These are phyloP conservation scores for Oryza meyeriana DNA, from an alignment of 176 grass and related monocot species.

Conservation along the genomic window DNA sequence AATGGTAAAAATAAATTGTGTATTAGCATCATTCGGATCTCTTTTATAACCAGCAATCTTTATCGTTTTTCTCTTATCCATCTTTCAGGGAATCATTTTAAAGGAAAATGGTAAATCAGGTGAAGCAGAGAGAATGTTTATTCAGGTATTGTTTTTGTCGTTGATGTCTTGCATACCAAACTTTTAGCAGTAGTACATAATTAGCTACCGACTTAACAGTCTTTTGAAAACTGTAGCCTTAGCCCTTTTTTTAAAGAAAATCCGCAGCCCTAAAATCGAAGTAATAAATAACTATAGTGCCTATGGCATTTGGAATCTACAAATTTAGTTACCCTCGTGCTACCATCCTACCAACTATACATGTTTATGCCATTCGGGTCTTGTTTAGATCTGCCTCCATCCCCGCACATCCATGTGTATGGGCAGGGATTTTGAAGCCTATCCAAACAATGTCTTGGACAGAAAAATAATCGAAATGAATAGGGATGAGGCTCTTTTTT, in stretches of 20 bases:
- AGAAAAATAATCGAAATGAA: not conserved
- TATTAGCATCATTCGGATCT: not conserved
- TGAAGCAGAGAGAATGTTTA: constrained; percentile 96
- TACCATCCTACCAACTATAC: not conserved
- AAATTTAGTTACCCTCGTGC: not conserved
- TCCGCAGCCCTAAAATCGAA: not conserved
- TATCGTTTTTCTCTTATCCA: constrained; percentile 16
- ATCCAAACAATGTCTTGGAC: no score
- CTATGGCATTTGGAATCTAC: not conserved
- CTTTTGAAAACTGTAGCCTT: not conserved
- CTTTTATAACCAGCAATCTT: not conserved
- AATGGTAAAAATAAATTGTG: constrained; percentile 1
- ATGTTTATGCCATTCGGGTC: not conserved
- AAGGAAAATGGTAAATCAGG: constrained; percentile 88
- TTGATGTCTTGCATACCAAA: not conserved
- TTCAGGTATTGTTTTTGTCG: constrained; percentile 63
- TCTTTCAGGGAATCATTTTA: constrained; percentile 74
- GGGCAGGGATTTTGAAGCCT: no score
- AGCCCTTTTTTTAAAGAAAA: not conserved
- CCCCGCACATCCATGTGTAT: no score
- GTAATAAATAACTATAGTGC: not conserved
- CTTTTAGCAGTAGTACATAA: not conserved
- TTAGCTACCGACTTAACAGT: not conserved
- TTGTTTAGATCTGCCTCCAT: no score
- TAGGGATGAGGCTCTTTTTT: not conserved